Base-by-base conservation (phyloP, 1,284 basidiomycete genomes). In the Pyrrhoderma lamaoense region DNA sequence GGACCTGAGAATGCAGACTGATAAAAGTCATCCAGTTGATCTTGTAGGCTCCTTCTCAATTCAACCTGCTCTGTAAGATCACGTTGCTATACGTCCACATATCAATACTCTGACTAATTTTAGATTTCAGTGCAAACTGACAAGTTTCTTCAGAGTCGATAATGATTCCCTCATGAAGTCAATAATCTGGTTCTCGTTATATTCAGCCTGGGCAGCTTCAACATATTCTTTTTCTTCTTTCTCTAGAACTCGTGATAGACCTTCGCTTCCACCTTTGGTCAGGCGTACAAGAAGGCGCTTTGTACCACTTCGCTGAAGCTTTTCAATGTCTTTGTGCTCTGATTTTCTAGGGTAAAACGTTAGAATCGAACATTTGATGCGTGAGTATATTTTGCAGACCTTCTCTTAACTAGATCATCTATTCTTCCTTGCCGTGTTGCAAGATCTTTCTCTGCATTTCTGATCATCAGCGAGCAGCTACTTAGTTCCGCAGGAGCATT, bases 201-300 rank as follows among this genome's bases (percentile, higher is more conserved):
- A 45, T 25, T 55, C 54, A 4, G 23, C 40, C 40, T 55, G 54
- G 8, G 49, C 54, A 14, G 54, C 54, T 35, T 55, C 54, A 19
- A 55, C 37, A 36, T 52, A 55, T 44, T 55, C 54, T 19, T 46
- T 45, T 37, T 55, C 54, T 31, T 55, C 54, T 22, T 55, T 55
- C 37, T 52, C 54, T 14, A 55, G 21, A 22, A 45, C 52, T 9
- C 44, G 44, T 35, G 44, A 45, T 22, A 55, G 45, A 23, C 51
- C 54, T 37, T 55, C 54, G 16, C 46, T 50, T 8, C 54, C 54
- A 9, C 54, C 54, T 18, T 52, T 38, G 8, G 38, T 47, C 8
- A 55, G 14, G 8, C 47, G 19, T 19, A 46, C 16, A 7, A 55
- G 43, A 23, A 55, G 49, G 2, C 54, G 54, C 35, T 40, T 52